phyloP scores from a whole-genome alignment of 345 rosid species.

The Geranium brycei region DNA sequence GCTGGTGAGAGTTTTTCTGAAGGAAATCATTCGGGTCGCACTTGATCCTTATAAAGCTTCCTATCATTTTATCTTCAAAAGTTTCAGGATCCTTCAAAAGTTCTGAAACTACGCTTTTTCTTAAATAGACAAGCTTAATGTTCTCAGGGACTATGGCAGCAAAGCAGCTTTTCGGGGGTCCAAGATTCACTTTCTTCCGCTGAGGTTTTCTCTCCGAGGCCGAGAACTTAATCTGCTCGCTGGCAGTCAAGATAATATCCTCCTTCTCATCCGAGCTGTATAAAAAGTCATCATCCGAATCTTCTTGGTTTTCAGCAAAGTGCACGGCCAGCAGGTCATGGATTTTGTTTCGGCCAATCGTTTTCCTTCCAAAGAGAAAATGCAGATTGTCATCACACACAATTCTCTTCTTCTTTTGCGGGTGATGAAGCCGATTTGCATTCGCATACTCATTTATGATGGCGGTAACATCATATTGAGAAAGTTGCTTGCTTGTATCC shows the following conservation, averaged over 20 bases:
- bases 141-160: slow-evolving; percentile 58
- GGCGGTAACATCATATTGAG: slow-evolving; percentile 35
- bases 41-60: slow-evolving; percentile 61
- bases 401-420: slow-evolving; percentile 43
- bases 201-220: slow-evolving; percentile 18
- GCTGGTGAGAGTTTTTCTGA: slow-evolving; percentile 51
- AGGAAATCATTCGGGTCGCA: slow-evolving; percentile 62
- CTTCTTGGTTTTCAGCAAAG: slow-evolving; percentile 47
- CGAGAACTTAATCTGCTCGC: slow-evolving; percentile 5
- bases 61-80: slow-evolving; percentile 44
- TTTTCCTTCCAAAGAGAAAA: slow-evolving; percentile 50
- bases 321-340: slow-evolving; percentile 47
- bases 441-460: slow-evolving; percentile 35
- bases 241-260: slow-evolving; percentile 12
- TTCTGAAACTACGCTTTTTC: slow-evolving; percentile 48
- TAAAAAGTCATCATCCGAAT: slow-evolving; percentile 33
- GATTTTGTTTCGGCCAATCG: slow-evolving; percentile 30
- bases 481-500: slow-evolving; percentile 30
- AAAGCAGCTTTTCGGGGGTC: slow-evolving; percentile 35
- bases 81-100: slow-evolving; percentile 33
- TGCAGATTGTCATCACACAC: slow-evolving; percentile 38
- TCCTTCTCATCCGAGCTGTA: slow-evolving; percentile 26
- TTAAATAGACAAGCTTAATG: slow-evolving; percentile 57
- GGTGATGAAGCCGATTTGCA: slow-evolving; percentile 28
- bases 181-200: slow-evolving; percentile 17